Conservation (phyloP, 2,329 filamentous ascomycete genomes). For the Aureobasidium zeae region DNA sequence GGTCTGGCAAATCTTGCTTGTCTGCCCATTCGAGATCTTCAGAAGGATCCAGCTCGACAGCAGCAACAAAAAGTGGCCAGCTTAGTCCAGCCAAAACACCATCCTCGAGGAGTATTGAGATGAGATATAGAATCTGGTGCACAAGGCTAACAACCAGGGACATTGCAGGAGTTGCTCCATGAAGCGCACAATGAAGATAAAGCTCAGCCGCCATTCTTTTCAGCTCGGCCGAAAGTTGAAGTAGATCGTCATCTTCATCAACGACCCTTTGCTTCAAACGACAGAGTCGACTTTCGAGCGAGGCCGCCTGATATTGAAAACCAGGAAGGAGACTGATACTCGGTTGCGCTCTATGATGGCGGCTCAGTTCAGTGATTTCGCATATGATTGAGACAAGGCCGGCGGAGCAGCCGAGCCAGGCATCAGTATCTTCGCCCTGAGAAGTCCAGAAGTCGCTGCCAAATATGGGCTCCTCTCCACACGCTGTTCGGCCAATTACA, state of each 20-base stretch:
- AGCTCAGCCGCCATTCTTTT: constrained; percentile 38
- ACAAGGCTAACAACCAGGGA: constrained; percentile 24
- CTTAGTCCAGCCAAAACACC: constrained; percentile 30
- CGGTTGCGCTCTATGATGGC: constrained; percentile 25
- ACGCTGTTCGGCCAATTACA: constrained; percentile 43
- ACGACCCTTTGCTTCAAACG: constrained; percentile 29
- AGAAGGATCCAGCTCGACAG: constrained; percentile 32
- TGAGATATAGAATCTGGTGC: constrained; percentile 28
- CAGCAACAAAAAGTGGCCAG: constrained; percentile 38
- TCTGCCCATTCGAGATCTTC: constrained; percentile 30
- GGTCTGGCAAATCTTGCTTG: constrained; percentile 17
- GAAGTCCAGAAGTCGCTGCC: constrained; percentile 40
- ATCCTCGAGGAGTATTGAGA: constrained; percentile 29
- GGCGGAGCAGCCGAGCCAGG: constrained; percentile 43
- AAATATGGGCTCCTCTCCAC: constrained; percentile 39
- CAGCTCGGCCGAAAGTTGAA: constrained; percentile 33
- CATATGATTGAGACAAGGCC: constrained; percentile 39
- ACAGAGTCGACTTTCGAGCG: constrained; percentile 29
- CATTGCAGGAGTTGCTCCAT: constrained; percentile 35
- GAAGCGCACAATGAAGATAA: constrained; percentile 39
- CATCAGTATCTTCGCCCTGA: constrained; percentile 32
- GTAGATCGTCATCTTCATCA: constrained; percentile 26
- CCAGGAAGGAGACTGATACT: constrained; percentile 20
- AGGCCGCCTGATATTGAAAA: constrained; percentile 29
- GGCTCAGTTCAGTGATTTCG: constrained; percentile 40